Evolutionary conservation across 805 yeast species (phyloP).

Genomic region (Candida fluviatilis): DNA sequence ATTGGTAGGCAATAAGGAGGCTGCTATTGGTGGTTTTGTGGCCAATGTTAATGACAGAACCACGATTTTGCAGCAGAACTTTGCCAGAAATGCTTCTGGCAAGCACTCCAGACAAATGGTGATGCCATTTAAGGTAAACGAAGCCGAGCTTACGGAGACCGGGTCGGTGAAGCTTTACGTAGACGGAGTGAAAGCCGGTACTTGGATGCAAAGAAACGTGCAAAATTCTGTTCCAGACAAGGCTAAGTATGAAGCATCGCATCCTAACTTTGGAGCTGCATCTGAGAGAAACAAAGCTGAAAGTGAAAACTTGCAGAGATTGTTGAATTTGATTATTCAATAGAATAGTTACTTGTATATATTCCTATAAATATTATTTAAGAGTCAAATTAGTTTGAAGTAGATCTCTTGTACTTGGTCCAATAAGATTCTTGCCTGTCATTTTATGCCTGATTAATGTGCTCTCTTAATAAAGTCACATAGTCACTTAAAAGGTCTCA

Average conservation of each 20-base stretch:
- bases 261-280: conserved; percentile 28
- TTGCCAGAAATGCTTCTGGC: conserved; percentile 35
- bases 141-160: conserved; percentile 33
- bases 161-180: conserved; percentile 37
- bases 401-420: no score
- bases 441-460: no score
- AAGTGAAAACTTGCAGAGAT: conserved; percentile 19
- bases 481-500: conserved; percentile 6
- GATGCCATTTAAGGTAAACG: conserved; percentile 38
- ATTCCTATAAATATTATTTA: no score
- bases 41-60: conserved; percentile 35
- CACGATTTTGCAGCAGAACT: conserved; percentile 35
- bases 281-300: conserved; percentile 32
- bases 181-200: conserved; percentile 38
- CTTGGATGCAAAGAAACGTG: conserved; percentile 31
- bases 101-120: conserved; percentile 40
- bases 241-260: conserved; percentile 24
- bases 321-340: conserved; percentile 21
- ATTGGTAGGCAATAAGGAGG: conserved; percentile 43
- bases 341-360: no score
- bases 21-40: conserved; percentile 50
- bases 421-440: no score
- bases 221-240: conserved; percentile 6
- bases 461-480: no score
- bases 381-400: no score